These are phyloP conservation scores for Dendryphion nanum DNA, from an alignment of 2,329 filamentous ascomycete species.

Conservation along the genomic window DNA sequence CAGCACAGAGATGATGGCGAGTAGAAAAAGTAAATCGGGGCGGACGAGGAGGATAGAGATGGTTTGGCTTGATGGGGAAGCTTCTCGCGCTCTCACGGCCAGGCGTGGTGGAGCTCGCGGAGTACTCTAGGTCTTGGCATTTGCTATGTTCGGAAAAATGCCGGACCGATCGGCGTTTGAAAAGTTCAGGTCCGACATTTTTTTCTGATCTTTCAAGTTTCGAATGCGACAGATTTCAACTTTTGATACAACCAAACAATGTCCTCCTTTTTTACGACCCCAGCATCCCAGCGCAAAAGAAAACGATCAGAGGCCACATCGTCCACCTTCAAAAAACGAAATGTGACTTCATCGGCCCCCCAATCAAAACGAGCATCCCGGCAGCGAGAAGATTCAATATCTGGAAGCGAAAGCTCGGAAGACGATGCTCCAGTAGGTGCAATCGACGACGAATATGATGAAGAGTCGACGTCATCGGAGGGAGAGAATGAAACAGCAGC, in stretches of 20 bases:
- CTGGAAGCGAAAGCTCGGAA: conserved; percentile 74
- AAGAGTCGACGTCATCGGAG: conserved; percentile 59
- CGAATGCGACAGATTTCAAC: conserved; percentile 4
- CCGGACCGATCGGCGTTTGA: conserved; percentile 20
- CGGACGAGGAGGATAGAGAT: conserved; percentile 5
- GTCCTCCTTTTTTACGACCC: conserved; percentile 92
- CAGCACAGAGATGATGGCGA: not conserved
- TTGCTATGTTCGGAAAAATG: conserved; percentile 5
- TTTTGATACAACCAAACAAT: conserved; percentile 16
- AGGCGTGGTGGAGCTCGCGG: conserved; percentile 10
- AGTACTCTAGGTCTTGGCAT: no score
- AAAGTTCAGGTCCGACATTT: conserved; percentile 30
- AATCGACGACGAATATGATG: conserved; percentile 35
- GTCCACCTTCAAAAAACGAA: conserved; percentile 61
- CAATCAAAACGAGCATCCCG: conserved; percentile 45
- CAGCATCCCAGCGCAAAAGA: conserved; percentile 84
- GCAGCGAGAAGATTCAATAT: conserved; percentile 76
- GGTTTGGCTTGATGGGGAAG: conserved; percentile 10
- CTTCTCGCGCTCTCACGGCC: conserved; percentile 15
- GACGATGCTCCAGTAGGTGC: conserved; percentile 52
- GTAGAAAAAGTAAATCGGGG: conserved; percentile 1
- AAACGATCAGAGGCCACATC: conserved; percentile 62
- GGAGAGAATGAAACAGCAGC: conserved; percentile 84
- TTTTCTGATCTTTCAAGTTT: conserved; percentile 16
- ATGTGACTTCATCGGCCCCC: conserved; percentile 45